Evolutionary conservation across 768 basidiomycete genomes (phyloP).

Genomic region (Pholiota microspora): DNA sequence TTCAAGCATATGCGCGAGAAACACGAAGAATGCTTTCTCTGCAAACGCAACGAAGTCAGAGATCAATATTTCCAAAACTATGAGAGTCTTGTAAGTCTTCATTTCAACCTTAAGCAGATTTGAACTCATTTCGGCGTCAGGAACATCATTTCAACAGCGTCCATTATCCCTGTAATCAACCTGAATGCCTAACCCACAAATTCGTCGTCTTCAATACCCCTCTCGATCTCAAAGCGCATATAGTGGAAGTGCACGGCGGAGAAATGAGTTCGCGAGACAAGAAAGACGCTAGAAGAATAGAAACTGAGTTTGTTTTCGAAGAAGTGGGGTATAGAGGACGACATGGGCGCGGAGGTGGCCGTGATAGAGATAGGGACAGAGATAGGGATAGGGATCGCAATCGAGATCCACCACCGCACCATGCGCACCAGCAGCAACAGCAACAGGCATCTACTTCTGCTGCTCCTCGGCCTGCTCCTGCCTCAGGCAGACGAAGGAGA

Average conservation of each 20-base stretch:
- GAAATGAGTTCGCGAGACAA: constrained; percentile 71
- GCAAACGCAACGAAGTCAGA: constrained; percentile 75
- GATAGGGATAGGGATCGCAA: constrained; percentile 26
- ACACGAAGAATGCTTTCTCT: constrained; percentile 97
- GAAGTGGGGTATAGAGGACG: constrained; percentile 36
- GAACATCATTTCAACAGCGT: constrained; percentile 73
- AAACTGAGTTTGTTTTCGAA: constrained; percentile 69
- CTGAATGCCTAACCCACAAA: constrained; percentile 77
- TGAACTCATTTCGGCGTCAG: constrained; percentile 30
- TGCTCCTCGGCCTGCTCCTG: constrained; percentile 23
- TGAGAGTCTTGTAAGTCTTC: constrained; percentile 56
- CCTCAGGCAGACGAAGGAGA: constrained; percentile 42
- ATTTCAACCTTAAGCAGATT: background rate
- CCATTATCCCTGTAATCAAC: constrained; percentile 77
- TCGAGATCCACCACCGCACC: constrained; percentile 33
- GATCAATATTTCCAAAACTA: constrained; percentile 89
- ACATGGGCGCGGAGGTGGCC: constrained; percentile 37
- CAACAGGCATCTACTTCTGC: constrained; percentile 22
- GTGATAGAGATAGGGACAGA: constrained; percentile 21
- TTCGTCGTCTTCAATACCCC: constrained; percentile 92
- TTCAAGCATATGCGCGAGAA: constrained; percentile 89
- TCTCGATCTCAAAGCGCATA: constrained; percentile 90
- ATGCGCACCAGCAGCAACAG: constrained; percentile 2
- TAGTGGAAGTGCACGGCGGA: constrained; percentile 78
- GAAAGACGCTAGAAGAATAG: constrained; percentile 65